Evolutionary conservation across 768 basidiomycete genomes (phyloP).

Genomic region (Tulasnella sp.): DNA sequence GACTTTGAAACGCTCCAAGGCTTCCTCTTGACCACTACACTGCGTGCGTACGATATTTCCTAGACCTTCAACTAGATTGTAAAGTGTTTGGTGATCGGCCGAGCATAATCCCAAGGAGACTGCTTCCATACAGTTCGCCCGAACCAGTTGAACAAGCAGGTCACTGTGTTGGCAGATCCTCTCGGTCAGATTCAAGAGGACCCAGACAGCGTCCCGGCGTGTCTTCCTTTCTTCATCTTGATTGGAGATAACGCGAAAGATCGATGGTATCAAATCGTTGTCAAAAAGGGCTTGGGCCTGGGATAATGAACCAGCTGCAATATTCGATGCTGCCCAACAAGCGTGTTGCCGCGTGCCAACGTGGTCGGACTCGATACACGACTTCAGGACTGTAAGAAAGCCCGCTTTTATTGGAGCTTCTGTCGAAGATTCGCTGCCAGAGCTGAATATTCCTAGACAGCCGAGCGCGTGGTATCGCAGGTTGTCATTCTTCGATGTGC

Average conservation of each 20-base stretch:
- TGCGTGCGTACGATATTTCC: neutral
- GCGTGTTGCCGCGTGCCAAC: neutral
- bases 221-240: neutral
- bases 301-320: neutral
- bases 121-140: neutral
- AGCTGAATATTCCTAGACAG: neutral
- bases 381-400: neutral
- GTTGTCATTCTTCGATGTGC: neutral
- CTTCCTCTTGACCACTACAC: neutral
- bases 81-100: neutral
- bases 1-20: neutral
- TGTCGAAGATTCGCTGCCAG: neutral
- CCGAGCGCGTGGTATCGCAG: neutral
- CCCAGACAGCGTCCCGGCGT: neutral
- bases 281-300: neutral
- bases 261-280: neutral
- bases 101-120: neutral
- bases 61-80: neutral
- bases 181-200: neutral
- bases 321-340: neutral
- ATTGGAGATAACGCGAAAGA: neutral
- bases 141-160: neutral
- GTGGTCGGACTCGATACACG: neutral
- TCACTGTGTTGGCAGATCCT: neutral
- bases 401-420: neutral